phyloP scores from a whole-genome alignment of 1,139 yeast genomes.

The Saccharomyces hybrid region DNA sequence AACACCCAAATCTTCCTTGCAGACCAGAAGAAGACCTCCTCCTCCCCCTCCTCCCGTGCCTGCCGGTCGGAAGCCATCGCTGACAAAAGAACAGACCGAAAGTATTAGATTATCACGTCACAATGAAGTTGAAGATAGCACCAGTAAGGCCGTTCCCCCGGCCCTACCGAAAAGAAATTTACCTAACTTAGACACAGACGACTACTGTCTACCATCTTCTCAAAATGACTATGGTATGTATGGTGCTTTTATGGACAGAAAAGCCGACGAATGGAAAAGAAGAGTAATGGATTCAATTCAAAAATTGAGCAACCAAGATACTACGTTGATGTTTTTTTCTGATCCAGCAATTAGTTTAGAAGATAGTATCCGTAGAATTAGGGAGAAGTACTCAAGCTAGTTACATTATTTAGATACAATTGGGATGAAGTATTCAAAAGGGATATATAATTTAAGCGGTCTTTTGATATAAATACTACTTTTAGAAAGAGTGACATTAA shows the following conservation, averaged over 20 bases:
- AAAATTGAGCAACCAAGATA: constrained; percentile 18
- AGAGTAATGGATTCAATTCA: constrained; percentile 34
- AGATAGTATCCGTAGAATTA: constrained; percentile 15
- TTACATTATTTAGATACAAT: not conserved
- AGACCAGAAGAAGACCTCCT: constrained; percentile 7
- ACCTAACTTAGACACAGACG: constrained; percentile 8
- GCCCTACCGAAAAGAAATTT: constrained; percentile 22
- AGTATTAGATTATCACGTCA: constrained; percentile 11
- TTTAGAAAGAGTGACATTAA: not conserved
- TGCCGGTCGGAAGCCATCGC: constrained; percentile 11
- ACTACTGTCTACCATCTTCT: constrained; percentile 21
- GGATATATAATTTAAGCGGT: constrained; percentile 33
- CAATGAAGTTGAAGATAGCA: constrained; percentile 6
- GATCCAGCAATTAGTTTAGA: constrained; percentile 25
- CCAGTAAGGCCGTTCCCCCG: constrained; percentile 14
- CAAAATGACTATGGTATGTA: constrained; percentile 25
- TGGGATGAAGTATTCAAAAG: constrained; percentile 36
- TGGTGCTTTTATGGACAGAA: constrained; percentile 32
- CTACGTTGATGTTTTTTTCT: constrained; percentile 23
- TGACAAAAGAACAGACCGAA: constrained; percentile 12
- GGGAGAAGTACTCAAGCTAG: not conserved
- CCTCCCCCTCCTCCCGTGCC: constrained; percentile 16
- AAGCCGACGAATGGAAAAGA: constrained; percentile 38
- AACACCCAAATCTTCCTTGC: not conserved
- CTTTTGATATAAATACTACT: not conserved